Evolutionary conservation across 352 stramenopile genomes (phyloP).

Genomic region (Pythium dissotocum): DNA sequence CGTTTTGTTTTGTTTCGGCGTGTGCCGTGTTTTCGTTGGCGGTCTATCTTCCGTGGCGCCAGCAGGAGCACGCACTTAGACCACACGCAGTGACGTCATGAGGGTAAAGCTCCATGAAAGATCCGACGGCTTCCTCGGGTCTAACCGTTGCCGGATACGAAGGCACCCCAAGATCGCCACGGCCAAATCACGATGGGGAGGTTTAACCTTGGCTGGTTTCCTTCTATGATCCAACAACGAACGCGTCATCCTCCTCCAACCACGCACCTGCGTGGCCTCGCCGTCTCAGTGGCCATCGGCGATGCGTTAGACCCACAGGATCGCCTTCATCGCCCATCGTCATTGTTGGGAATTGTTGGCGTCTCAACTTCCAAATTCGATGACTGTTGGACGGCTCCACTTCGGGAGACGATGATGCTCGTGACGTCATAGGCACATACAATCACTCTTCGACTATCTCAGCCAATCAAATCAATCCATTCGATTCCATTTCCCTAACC

Average conservation of each 20-base stretch:
- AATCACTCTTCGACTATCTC: constrained; percentile 12
- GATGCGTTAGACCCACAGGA: background rate
- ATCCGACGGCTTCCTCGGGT: background rate
- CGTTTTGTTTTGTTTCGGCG: constrained; percentile 2
- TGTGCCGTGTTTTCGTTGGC: constrained; percentile 13
- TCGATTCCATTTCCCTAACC: background rate
- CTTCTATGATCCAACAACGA: background rate
- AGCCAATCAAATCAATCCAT: constrained; percentile 9
- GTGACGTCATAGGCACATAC: constrained; percentile 26
- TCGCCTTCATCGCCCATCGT: background rate
- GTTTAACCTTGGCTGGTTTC: background rate
- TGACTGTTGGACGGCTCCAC: background rate
- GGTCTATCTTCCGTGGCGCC: background rate
- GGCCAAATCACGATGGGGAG: background rate
- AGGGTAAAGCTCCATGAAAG: background rate
- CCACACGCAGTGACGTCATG: constrained; percentile 5
- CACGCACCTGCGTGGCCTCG: background rate
- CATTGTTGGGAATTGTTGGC: constrained; percentile 4
- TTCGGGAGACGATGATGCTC: constrained; percentile 13
- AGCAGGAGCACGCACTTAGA: background rate
- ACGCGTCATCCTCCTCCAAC: background rate
- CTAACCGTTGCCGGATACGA: background rate
- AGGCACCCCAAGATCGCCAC: no score
- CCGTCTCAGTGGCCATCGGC: background rate
- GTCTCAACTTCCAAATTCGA: background rate